These are phyloP conservation scores for Herpotrichia juniperi DNA, from an alignment of 2,329 filamentous ascomycete genomes.

Conservation along the genomic window DNA sequence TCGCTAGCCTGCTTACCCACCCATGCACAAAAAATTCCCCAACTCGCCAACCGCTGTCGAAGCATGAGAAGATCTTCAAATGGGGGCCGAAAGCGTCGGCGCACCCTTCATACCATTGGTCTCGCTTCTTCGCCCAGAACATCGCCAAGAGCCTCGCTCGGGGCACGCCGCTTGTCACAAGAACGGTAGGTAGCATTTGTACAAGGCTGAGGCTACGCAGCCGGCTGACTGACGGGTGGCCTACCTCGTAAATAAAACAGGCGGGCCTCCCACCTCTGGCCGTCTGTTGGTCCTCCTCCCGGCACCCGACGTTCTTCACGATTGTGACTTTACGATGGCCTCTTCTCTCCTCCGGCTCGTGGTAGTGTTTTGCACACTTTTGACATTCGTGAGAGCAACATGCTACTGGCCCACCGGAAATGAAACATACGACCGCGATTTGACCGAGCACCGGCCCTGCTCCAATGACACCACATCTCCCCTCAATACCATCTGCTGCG, in stretches of 20 bases:
- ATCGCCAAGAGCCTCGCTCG: neutral
- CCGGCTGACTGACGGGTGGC: neutral
- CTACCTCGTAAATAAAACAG: neutral
- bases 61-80: too few relatives aligned
- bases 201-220: neutral
- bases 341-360: neutral
- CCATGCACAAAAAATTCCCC: too few relatives aligned
- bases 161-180: neutral
- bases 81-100: neutral
- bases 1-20: too few relatives aligned
- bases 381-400: neutral
- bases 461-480: conserved; percentile 9
- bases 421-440: conserved; percentile 6
- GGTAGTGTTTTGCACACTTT: neutral
- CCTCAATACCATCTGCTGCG: conserved; percentile 12
- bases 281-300: neutral
- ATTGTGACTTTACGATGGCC: too few relatives aligned
- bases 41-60: too few relatives aligned
- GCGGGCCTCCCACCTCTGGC: neutral
- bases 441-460: conserved; percentile 11
- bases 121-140: neutral
- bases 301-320: neutral
- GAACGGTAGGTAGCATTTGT: neutral
- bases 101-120: neutral
- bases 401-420: conserved; percentile 12